Conservation (phyloP, 805 yeast genomes). For the Cyberlindnera misumaiensis region DNA sequence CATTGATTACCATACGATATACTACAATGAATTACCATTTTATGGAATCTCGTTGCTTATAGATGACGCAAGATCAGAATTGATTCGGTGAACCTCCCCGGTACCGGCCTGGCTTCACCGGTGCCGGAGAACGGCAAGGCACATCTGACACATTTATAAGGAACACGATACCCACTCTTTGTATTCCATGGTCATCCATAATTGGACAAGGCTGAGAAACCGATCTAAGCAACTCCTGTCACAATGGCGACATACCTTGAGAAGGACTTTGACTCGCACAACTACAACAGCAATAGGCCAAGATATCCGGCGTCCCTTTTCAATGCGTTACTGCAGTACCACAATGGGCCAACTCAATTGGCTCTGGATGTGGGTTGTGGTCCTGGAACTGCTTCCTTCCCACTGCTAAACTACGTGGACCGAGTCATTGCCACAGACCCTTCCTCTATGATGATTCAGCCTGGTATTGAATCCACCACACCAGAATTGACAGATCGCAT, state of each 20-base stretch:
- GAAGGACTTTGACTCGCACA: constrained; percentile 38
- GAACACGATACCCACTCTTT: no score
- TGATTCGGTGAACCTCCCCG: no score
- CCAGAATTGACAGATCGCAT: constrained; percentile 16
- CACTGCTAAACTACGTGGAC: constrained; percentile 36
- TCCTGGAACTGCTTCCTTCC: constrained; percentile 58
- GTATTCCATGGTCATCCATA: no score
- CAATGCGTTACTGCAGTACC: constrained; percentile 34
- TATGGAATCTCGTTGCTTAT: no score
- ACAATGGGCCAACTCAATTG: constrained; percentile 24
- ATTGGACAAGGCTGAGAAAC: no score
- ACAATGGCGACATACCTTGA: constrained; percentile 56
- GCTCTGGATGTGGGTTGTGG: constrained; percentile 68
- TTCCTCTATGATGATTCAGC: constrained; percentile 43
- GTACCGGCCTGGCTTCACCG: no score
- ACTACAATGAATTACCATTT: no score
- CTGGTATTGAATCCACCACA: constrained; percentile 26
- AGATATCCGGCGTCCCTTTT: constrained; percentile 51
- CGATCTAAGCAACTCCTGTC: background rate
- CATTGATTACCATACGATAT: no score
- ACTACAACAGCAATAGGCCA: constrained; percentile 52
- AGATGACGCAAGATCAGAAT: no score
- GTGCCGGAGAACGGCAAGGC: no score
- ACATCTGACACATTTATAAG: no score
- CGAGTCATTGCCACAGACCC: constrained; percentile 52